A percentile compares a stretch with the other conserved stretches of the same genome.
Evolutionary conservation across 768 basidiomycete genomes (phyloP).

Genomic region (Boletus rufocinnamomeus): DNA sequence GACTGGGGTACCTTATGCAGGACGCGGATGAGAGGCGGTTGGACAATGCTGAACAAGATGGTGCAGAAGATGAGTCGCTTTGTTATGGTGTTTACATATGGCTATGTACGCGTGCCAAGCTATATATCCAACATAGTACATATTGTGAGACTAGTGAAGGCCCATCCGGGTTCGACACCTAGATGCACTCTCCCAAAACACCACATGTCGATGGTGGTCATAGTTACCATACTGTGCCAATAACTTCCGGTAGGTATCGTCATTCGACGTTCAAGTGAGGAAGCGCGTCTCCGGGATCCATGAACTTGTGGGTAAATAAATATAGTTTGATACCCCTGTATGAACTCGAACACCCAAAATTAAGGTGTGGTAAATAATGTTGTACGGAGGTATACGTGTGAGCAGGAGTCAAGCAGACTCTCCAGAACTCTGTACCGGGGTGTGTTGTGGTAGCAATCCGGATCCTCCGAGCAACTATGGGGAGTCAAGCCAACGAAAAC

Average conservation of each 20-base stretch:
- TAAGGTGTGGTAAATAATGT: neutral
- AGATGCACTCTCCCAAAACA: too few species aligned
- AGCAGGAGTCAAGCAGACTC: neutral
- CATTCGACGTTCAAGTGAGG: neutral
- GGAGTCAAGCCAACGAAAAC: constrained; percentile 25
- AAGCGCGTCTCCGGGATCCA: neutral
- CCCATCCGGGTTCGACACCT: too few species aligned
- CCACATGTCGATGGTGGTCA: too few species aligned
- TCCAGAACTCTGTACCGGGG: neutral
- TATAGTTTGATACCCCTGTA: neutral
- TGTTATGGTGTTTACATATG: neutral
- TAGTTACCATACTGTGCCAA: too few species aligned
- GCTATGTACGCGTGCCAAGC: too few species aligned
- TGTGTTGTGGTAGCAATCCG: neutral
- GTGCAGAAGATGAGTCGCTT: neutral
- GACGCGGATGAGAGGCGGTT: constrained; percentile 37
- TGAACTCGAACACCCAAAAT: neutral
- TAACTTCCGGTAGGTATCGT: neutral
- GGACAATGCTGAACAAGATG: neutral
- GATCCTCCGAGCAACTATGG: neutral
- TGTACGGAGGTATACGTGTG: neutral
- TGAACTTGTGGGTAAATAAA: neutral
- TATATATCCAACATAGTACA: too few species aligned
- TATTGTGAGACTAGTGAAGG: too few species aligned
- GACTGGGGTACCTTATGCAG: constrained; percentile 47